These are phyloP conservation scores for Metschnikowia henanensis DNA, from an alignment of 805 yeast species.

Conservation along the genomic window DNA sequence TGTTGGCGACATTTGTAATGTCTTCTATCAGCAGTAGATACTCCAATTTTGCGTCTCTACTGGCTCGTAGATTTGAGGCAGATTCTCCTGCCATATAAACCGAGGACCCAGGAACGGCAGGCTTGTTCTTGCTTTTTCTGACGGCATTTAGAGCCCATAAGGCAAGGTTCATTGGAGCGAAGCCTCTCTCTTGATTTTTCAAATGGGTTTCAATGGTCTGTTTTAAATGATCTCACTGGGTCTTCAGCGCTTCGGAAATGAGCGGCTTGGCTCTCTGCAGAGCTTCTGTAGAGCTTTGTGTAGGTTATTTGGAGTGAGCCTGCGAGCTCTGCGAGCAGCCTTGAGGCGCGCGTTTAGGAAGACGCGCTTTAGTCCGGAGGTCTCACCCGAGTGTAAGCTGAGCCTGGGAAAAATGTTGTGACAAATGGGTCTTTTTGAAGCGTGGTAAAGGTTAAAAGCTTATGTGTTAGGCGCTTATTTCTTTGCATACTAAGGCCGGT, in stretches of 20 bases:
- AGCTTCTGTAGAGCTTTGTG: slow-evolving; percentile 1
- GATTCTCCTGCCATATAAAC: slow-evolving; percentile 49
- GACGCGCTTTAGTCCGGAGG: no score
- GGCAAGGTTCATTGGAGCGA: slow-evolving; percentile 9
- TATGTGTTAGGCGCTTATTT: no score
- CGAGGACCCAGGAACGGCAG: slow-evolving; percentile 50
- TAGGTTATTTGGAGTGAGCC: no score
- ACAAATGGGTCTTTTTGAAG: no score
- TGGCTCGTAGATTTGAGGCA: slow-evolving; percentile 26
- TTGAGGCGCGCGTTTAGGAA: not conserved
- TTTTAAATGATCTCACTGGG: no score
- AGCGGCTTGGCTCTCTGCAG: not conserved
- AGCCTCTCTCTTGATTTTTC: no score
- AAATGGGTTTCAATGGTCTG: no score
- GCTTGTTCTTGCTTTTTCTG: slow-evolving; percentile 22
- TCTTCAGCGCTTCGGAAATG: no score
- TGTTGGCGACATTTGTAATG: slow-evolving; percentile 10
- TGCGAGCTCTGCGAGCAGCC: not conserved
- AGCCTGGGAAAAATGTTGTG: no score
- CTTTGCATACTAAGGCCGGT: no score
- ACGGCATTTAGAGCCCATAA: slow-evolving; percentile 39
- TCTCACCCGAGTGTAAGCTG: no score
- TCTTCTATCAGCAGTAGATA: slow-evolving; percentile 15
- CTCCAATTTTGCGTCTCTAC: slow-evolving; percentile 36
- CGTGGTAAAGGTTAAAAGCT: no score